Evolutionary conservation across 768 basidiomycete genomes (phyloP), one percentile per base, ranked within the genome.

Genomic region (Tricholoma flavovirens): DNA sequence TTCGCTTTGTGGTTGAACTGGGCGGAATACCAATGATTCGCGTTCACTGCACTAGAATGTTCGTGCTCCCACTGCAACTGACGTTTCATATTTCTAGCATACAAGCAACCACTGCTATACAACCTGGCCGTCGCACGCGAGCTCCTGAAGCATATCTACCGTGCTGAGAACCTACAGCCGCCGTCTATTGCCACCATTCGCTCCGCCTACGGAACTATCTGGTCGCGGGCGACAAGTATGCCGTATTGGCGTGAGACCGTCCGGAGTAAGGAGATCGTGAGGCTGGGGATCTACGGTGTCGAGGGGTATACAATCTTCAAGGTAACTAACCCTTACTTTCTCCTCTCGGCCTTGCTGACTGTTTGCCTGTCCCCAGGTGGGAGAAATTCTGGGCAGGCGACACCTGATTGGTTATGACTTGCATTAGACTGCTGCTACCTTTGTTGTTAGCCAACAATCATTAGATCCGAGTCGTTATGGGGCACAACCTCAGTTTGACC

Each of bases 301-400:
- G 91, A 96, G 73, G 93, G 90, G 30, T 96, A 94, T 67, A 86
- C 87, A 14, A 87, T 96, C 63, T 96, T 89, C 79, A 90, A 90
- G 77, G 89, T 87, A 59, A 32, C 82, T 69, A 32, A 0, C 43
- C 24, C 24, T 35, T 12, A 14, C 42, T 15, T 40, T 11, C n/a
- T 8, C n/a, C 4, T 2, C 17, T n/a, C 11, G 46, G 32, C 14
- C 32, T 40, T 19, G 17, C 4, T 49, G 30, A 26, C 53, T 19
- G 46, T 21, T n/a, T 12, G 11, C 36, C 15, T 7, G 57, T 11
- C 54, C 24, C 60, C 54, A 91, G 86, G 83, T 95, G 73, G 93
- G 93, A 54, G 93, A 95, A 73, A 94, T 94, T 56, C 63, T 94
- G 58, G 90, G 90, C 8, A 78, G 91, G 61, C 82, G 90, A 72